Percentiles rank a stretch among this genome's conserved stretches.
phyloP scores from a whole-genome alignment of 768 basidiomycete genomes.

The Tricholoma hemisulphureum region DNA sequence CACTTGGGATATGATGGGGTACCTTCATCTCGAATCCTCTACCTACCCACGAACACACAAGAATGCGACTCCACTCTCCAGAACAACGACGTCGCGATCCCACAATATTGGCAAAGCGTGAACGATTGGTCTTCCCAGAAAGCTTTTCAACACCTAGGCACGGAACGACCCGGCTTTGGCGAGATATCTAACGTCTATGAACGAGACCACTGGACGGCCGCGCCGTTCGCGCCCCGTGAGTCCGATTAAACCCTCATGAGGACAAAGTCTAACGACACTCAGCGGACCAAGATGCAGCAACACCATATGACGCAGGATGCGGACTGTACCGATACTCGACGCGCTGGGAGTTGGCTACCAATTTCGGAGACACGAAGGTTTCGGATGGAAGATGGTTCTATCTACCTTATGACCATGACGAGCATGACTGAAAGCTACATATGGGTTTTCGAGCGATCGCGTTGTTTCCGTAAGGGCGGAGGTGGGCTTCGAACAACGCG shows the following conservation, averaged over 20 bases:
- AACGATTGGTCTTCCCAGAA: not conserved
- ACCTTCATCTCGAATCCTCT: not conserved
- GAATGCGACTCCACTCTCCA: not conserved
- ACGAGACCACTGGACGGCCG: not conserved
- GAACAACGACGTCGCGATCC: not conserved
- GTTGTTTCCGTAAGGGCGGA: not conserved
- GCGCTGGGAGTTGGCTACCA: not conserved
- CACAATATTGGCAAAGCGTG: not conserved
- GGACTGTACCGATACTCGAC: constrained; percentile 1
- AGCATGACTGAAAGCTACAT: not conserved
- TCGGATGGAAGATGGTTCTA: not conserved
- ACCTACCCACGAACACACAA: not conserved
- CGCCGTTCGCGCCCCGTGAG: constrained; percentile 1
- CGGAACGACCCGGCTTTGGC: not conserved
- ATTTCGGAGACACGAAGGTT: not conserved
- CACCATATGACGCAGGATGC: not conserved
- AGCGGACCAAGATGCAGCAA: not conserved
- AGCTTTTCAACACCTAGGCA: not conserved
- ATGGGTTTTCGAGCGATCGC: not conserved
- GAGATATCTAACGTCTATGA: not conserved
- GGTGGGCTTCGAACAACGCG: not conserved
- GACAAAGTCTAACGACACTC: not conserved
- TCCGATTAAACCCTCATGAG: not conserved
- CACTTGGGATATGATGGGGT: not conserved
- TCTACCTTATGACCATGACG: not conserved